phyloP scores from a whole-genome alignment of 768 basidiomycete genomes.

The Psilocybe cubensis region DNA sequence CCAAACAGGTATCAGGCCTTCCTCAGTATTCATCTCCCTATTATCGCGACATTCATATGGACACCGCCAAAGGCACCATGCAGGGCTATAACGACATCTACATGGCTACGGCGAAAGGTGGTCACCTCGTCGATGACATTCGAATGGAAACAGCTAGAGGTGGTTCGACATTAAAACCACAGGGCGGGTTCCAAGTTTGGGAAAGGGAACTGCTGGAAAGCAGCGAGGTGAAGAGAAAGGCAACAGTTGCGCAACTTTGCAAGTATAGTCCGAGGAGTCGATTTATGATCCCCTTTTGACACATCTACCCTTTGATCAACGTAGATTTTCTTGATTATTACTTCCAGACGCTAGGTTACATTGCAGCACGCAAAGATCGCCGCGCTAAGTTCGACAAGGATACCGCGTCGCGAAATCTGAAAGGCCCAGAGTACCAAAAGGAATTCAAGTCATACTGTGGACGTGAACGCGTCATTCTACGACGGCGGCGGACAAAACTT shows the following conservation, averaged over 20 bases:
- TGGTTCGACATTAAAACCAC: slow-evolving; percentile 52
- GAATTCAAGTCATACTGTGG: slow-evolving; percentile 95
- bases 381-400: slow-evolving; percentile 83
- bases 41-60: slow-evolving; percentile 74
- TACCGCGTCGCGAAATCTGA: slow-evolving; percentile 69
- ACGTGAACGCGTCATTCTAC: slow-evolving; percentile 89
- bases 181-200: slow-evolving; percentile 71
- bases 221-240: slow-evolving; percentile 90
- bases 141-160: slow-evolving; percentile 69
- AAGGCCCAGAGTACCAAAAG: slow-evolving; percentile 57
- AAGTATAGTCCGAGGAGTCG: slow-evolving; percentile 25
- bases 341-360: slow-evolving; percentile 92
- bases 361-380: slow-evolving; percentile 84
- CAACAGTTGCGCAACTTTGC: slow-evolving; percentile 98
- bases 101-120: slow-evolving; percentile 68
- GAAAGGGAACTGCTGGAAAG: slow-evolving; percentile 85
- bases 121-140: slow-evolving; percentile 54
- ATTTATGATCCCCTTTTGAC: slow-evolving; percentile 5
- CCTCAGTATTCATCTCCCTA: slow-evolving; percentile 27
- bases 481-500: slow-evolving; percentile 91
- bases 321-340: slow-evolving; percentile 98
- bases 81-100: slow-evolving; percentile 45
- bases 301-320: slow-evolving; percentile 1
- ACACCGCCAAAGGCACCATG: slow-evolving; percentile 66
- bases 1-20: slow-evolving; percentile 32